A percentile compares a stretch with the other conserved stretches of the same genome.
phyloP scores from a whole-genome alignment of 1,284 basidiomycete genomes.

The Inonotus hispidus region DNA sequence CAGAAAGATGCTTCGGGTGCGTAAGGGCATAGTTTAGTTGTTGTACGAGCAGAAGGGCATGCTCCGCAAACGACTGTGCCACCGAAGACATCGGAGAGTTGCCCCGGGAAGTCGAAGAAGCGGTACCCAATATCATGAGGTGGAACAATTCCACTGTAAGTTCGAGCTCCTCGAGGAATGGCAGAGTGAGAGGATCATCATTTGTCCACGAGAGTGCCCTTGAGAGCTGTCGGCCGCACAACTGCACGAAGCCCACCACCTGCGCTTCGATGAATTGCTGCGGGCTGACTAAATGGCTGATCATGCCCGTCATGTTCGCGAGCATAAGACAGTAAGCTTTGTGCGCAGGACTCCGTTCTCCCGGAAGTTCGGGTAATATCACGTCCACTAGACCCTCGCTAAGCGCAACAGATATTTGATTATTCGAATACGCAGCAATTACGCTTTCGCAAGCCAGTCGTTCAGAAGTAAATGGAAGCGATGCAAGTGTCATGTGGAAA shows the following conservation, averaged over 20 bases:
- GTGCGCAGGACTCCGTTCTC: constrained; percentile 74
- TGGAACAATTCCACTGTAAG: constrained; percentile 73
- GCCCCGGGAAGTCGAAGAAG: constrained; percentile 36
- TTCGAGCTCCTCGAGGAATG: constrained; percentile 77
- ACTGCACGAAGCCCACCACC: constrained; percentile 78
- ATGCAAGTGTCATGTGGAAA: constrained; percentile 85
- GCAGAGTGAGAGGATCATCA: constrained; percentile 64
- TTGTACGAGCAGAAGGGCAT: constrained; percentile 72
- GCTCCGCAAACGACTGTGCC: constrained; percentile 59
- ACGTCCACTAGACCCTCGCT: constrained; percentile 73
- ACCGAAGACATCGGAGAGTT: constrained; percentile 52
- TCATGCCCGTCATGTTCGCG: constrained; percentile 70
- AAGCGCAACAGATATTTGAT: constrained; percentile 69
- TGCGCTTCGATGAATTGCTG: constrained; percentile 85
- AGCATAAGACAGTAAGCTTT: constrained; percentile 83
- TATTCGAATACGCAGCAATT: constrained; percentile 78
- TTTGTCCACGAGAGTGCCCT: constrained; percentile 76
- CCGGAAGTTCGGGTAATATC: constrained; percentile 59
- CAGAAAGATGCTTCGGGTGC: constrained; percentile 83
- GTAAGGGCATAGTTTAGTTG: constrained; percentile 86
- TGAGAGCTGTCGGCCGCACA: constrained; percentile 79
- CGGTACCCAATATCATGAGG: constrained; percentile 53
- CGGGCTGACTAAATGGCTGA: constrained; percentile 58
- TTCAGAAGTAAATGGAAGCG: constrained; percentile 73
- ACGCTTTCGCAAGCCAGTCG: constrained; percentile 81